Evolutionary conservation across 1,284 basidiomycete genomes (phyloP).

Genomic region (Malassezia yamatoensis): DNA sequence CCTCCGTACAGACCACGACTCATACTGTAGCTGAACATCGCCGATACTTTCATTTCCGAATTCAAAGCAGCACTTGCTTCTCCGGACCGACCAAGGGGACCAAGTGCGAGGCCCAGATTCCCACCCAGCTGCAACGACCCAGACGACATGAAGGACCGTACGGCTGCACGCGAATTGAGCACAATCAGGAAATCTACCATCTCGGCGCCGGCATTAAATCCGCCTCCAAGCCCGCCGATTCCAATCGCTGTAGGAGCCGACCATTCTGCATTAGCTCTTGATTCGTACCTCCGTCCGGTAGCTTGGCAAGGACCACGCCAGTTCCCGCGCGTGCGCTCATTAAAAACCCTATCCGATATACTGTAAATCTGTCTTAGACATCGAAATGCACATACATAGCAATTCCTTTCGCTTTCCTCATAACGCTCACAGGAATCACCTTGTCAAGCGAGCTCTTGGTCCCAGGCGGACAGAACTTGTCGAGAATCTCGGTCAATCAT

Average conservation of each 20-base stretch:
- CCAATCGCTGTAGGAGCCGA: conserved; percentile 89
- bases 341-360: conserved; percentile 53
- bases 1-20: conserved; percentile 83
- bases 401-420: conserved; percentile 66
- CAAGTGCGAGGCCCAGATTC: conserved; percentile 62
- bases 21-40: conserved; percentile 83
- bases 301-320: conserved; percentile 78
- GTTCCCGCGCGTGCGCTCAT: conserved; percentile 64
- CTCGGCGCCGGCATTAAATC: conserved; percentile 69
- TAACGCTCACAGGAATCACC: conserved; percentile 49
- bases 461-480: conserved; percentile 35
- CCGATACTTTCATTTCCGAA: conserved; percentile 75
- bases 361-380: conserved; percentile 23
- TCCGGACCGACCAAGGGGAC: conserved; percentile 84
- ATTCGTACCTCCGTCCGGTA: conserved; percentile 68
- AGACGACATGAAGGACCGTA: conserved; percentile 86
- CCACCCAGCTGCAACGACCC: conserved; percentile 73
- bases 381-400: conserved; percentile 56
- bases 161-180: conserved; percentile 63
- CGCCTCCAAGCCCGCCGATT: conserved; percentile 68
- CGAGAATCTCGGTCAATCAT: conserved; percentile 25
- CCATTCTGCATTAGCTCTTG: conserved; percentile 58
- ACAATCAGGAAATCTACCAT: conserved; percentile 92
- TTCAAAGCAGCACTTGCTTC: conserved; percentile 81
- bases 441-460: conserved; percentile 35